Evolutionary conservation across 805 yeast species (phyloP), one percentile per base, ranked within the genome.

Genomic region (Debaryomyces castellii): DNA sequence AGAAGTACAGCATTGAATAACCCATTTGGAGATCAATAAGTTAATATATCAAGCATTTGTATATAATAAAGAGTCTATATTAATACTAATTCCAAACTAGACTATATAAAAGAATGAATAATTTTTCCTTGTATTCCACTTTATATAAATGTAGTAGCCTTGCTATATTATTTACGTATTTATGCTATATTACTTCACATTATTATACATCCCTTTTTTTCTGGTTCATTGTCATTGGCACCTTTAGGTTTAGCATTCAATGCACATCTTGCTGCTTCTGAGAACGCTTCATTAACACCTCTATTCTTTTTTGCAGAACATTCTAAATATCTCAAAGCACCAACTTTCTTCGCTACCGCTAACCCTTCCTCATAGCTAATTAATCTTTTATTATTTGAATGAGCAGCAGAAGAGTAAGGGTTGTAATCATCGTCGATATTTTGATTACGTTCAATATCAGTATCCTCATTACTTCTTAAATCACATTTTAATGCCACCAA

Each of bases 251-350:
- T 88, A 11, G 96, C 96, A 51, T 87, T 85, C 54, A 92, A 76
- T 2, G 97, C 98, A 60, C 96, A 91, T 64, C 99, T 83, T 6
- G 98, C 97, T 37, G 98, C 99, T 69, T 94, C 99, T 0, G 97
- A 90, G 64, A 94, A 94, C 8, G 97, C 98, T 71, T 94, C 99
- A 61, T 95, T 94, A n/a, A 94, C 99, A 53, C 99, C 99, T 60
- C 96, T 81, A 67, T 91, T 92, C 64, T 86, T 84, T 74, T 91
- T 94, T 5, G 99, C 98, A 22, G 96, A 88, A 70, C 99, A 94
- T 67, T 94, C 99, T 60, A 94, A 76, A 65, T 94, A 94, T 59
- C 98, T 81, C 57, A 91, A 74, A 0, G 99, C 98, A 20, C 97
- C 97, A 37, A 94, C 87, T 62, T 81, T 81, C 61, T 90, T 90